Evolutionary conservation across 2,329 filamentous ascomycete species (phyloP).

Genomic region (Nemania sp.): DNA sequence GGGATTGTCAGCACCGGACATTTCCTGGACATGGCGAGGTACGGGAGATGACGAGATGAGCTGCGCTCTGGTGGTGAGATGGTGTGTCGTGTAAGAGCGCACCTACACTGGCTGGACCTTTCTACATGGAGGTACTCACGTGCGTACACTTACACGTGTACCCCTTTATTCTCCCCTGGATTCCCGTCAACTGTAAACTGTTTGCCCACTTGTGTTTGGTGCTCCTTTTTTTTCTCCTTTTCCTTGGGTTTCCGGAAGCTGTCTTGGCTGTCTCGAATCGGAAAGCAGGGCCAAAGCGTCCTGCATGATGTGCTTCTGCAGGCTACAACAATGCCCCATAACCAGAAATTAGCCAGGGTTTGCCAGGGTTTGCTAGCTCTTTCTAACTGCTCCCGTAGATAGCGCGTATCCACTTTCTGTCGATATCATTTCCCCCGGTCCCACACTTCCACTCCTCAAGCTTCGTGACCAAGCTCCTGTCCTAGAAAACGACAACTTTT

Average conservation of each 20-base stretch:
- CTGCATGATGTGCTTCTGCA: conserved; percentile 24
- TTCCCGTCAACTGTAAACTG: too few relatives aligned
- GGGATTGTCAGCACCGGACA: neutral
- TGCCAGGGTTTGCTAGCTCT: conserved; percentile 26
- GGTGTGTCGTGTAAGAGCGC: too few relatives aligned
- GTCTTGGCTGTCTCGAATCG: conserved; percentile 16
- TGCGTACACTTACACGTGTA: too few relatives aligned
- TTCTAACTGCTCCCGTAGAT: conserved; percentile 13
- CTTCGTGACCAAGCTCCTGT: conserved; percentile 17
- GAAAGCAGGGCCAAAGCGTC: conserved; percentile 24
- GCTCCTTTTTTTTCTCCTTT: neutral
- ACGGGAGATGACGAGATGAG: too few relatives aligned
- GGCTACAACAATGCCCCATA: conserved; percentile 27
- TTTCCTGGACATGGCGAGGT: too few relatives aligned
- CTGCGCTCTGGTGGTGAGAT: too few relatives aligned
- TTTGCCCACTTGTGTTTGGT: neutral
- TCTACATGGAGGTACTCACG: too few relatives aligned
- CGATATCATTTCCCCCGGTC: conserved; percentile 39
- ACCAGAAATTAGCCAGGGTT: conserved; percentile 26
- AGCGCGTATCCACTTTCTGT: conserved; percentile 25
- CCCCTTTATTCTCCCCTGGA: too few relatives aligned
- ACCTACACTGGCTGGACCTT: too few relatives aligned
- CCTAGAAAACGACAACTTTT: conserved; percentile 15
- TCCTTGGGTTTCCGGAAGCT: conserved; percentile 1
- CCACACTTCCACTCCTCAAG: conserved; percentile 26